A percentile compares a stretch with the other conserved stretches of the same genome.
Conservation (phyloP, 345 rosid species). For the Tarenaya hassleriana region DNA sequence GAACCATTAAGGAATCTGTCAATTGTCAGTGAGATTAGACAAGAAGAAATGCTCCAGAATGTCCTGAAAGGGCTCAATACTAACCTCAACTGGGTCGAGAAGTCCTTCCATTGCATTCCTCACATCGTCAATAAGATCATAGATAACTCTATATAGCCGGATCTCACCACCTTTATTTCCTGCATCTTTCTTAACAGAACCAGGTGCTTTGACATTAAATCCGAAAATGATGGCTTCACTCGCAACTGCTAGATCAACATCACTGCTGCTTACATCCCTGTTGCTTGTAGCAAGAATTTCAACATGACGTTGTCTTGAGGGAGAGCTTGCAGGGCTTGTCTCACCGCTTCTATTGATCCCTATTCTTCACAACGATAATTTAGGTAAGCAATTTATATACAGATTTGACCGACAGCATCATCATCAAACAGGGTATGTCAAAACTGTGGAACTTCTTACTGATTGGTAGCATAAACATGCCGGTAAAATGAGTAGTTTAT, state of each 20-base stretch:
- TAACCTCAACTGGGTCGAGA: slow-evolving; percentile 81
- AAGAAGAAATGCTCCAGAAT: slow-evolving; percentile 12
- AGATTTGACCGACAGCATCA: too few species aligned
- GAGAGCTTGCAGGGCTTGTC: slow-evolving; percentile 86
- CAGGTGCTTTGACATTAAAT: slow-evolving; percentile 73
- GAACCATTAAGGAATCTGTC: too few species aligned
- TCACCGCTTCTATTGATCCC: slow-evolving; percentile 97
- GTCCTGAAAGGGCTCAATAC: slow-evolving; percentile 13
- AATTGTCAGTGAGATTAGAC: neutral
- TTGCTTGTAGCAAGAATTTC: slow-evolving; percentile 85
- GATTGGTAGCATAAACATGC: too few species aligned
- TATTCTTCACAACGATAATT: slow-evolving; percentile 31
- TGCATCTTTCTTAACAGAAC: slow-evolving; percentile 76
- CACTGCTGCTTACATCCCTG: slow-evolving; percentile 89
- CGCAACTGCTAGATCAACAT: slow-evolving; percentile 89
- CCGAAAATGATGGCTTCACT: slow-evolving; percentile 85
- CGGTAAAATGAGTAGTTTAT: too few species aligned
- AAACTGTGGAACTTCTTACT: too few species aligned
- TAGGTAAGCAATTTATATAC: neutral
- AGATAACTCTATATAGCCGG: slow-evolving; percentile 80
- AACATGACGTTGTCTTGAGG: slow-evolving; percentile 86
- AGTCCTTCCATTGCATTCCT: slow-evolving; percentile 99
- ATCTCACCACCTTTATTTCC: slow-evolving; percentile 91
- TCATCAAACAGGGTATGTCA: too few species aligned
- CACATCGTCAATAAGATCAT: slow-evolving; percentile 89